Conservation (phyloP, 208 protist species). For the Trypanosoma cruzi region DNA sequence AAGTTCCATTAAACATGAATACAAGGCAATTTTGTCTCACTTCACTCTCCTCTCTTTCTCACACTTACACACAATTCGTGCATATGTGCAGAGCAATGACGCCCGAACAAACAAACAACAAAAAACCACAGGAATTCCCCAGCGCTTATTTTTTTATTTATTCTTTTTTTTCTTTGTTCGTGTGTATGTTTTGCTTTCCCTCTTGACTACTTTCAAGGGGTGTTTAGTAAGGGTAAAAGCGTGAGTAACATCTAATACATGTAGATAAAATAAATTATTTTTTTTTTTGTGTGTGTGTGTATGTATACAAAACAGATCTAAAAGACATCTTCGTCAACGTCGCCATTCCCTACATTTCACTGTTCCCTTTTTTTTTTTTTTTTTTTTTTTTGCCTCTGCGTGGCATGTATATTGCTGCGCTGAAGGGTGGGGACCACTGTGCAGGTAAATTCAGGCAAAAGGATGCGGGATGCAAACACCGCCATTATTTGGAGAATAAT, state of each 20-base stretch:
- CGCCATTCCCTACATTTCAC: neutral
- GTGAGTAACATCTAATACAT: neutral
- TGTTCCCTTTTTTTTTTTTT: constrained; percentile 9
- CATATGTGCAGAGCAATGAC: neutral
- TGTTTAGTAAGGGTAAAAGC: neutral
- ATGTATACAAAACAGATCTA: constrained; percentile 1
- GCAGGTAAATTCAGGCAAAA: neutral
- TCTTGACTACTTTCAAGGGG: neutral
- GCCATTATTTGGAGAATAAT: no score
- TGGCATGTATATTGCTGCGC: neutral
- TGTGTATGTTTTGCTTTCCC: no score
- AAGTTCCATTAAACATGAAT: neutral
- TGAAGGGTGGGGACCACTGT: neutral
- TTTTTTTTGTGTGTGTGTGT: neutral
- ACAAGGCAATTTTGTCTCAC: neutral
- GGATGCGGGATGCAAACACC: neutral
- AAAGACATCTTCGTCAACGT: neutral
- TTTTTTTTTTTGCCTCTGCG: neutral
- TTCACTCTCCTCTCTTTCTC: constrained; percentile 6
- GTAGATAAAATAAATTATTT: neutral
- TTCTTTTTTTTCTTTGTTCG: no score
- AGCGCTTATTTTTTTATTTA: neutral
- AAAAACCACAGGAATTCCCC: neutral
- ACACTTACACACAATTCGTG: neutral
- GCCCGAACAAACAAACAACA: neutral